phyloP scores from a whole-genome alignment of 208 protist genomes.

The Trichomonas gallinae region DNA sequence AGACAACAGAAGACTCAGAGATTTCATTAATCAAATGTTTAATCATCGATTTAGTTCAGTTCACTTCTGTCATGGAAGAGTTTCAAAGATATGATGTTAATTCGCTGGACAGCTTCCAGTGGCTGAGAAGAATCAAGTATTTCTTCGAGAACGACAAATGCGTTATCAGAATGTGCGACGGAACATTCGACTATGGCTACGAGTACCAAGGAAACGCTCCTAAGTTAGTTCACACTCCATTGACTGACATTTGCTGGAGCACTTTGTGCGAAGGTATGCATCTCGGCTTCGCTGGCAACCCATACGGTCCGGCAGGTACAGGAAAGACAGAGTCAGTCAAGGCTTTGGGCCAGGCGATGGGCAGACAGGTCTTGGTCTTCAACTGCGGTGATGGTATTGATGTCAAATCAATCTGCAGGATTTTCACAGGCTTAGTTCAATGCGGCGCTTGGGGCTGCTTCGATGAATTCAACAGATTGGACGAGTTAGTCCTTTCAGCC shows the following conservation, averaged over 20 bases:
- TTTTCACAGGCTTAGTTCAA: constrained; percentile 91
- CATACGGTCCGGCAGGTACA: constrained; percentile 90
- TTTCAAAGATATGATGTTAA: background rate
- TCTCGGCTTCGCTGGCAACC: constrained; percentile 89
- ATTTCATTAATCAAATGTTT: background rate
- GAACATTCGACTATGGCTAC: constrained; percentile 84
- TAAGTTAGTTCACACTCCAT: constrained; percentile 88
- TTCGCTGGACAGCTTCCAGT: constrained; percentile 58
- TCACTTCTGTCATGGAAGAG: background rate
- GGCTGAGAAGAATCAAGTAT: constrained; percentile 85
- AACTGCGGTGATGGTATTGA: constrained; percentile 97
- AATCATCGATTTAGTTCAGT: background rate
- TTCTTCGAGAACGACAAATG: constrained; percentile 61
- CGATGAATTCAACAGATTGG: constrained; percentile 95
- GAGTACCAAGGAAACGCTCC: constrained; percentile 94
- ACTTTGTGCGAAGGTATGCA: constrained; percentile 90
- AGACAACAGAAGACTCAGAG: background rate
- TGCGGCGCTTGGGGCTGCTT: constrained; percentile 96
- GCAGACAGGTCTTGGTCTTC: constrained; percentile 93
- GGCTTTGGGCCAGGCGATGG: constrained; percentile 82
- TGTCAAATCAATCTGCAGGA: constrained; percentile 91
- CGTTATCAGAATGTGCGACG: constrained; percentile 72
- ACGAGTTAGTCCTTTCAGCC: constrained; percentile 87
- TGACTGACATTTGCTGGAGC: constrained; percentile 91
- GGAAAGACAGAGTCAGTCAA: constrained; percentile 97